phyloP scores from a whole-genome alignment of 805 yeast species.

The Komagataella populi region DNA sequence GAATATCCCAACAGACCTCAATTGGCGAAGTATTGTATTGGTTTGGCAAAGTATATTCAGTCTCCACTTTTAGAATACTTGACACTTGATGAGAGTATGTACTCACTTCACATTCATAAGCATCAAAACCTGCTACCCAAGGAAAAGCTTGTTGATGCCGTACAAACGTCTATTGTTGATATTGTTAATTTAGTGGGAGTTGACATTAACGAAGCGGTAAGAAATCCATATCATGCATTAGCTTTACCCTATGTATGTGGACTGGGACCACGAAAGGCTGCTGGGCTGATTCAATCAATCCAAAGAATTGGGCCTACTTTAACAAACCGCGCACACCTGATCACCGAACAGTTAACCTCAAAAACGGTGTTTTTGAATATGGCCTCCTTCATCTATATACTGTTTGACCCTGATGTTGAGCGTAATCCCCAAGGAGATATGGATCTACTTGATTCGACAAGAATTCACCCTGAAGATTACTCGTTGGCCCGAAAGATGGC shows the following conservation, averaged over 20 bases:
- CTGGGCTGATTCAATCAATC: conserved; percentile 72
- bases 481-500: conserved; percentile 95
- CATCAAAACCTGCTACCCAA: conserved; percentile 59
- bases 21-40: conserved; percentile 73
- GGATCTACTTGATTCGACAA: conserved; percentile 82
- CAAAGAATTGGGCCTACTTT: conserved; percentile 55
- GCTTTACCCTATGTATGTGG: conserved; percentile 76
- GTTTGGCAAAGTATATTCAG: conserved; percentile 83
- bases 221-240: conserved; percentile 59
- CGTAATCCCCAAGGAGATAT: conserved; percentile 46
- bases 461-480: conserved; percentile 97
- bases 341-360: conserved; percentile 66
- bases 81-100: conserved; percentile 61
- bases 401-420: conserved; percentile 37
- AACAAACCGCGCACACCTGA: conserved; percentile 63
- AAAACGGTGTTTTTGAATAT: conserved; percentile 82
- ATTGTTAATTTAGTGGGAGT: conserved; percentile 85
- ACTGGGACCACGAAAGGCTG: conserved; percentile 89
- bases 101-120: conserved; percentile 49
- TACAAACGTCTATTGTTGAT: conserved; percentile 80
- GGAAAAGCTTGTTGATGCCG: conserved; percentile 48
- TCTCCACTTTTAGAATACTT: conserved; percentile 88
- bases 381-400: conserved; percentile 78
- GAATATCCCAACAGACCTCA: conserved; percentile 82
- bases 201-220: conserved; percentile 80